Conservation (phyloP, 768 basidiomycete genomes). For the Leccinum barrowsii region DNA sequence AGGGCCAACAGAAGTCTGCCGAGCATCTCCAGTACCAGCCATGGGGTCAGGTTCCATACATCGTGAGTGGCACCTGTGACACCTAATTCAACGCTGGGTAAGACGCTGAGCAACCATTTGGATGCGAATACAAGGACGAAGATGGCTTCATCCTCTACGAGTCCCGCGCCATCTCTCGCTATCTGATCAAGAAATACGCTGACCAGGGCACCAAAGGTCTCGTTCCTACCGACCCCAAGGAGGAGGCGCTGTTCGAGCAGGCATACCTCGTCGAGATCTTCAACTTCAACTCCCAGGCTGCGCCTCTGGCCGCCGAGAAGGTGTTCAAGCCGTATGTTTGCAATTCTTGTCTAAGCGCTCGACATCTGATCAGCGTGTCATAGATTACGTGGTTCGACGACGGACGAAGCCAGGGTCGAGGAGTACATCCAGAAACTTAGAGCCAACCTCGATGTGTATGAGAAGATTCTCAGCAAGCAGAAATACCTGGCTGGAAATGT, state of each 20-base stretch:
- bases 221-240: slow-evolving; percentile 42
- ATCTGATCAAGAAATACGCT: slow-evolving; percentile 53
- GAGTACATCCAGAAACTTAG: slow-evolving; percentile 21
- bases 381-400: neutral
- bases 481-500: slow-evolving; percentile 58
- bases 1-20: slow-evolving; percentile 44
- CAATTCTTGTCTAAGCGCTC: too few species aligned
- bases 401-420: slow-evolving; percentile 20
- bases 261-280: slow-evolving; percentile 44
- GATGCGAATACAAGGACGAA: slow-evolving; percentile 40
- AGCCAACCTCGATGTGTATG: slow-evolving; percentile 47
- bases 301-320: slow-evolving; percentile 43
- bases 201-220: slow-evolving; percentile 45
- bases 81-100: neutral
- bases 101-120: neutral
- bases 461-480: slow-evolving; percentile 50
- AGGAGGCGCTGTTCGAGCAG: slow-evolving; percentile 31
- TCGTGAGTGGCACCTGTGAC: slow-evolving; percentile 24
- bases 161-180: slow-evolving; percentile 58
- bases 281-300: slow-evolving; percentile 46
- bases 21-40: slow-evolving; percentile 51
- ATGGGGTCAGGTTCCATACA: slow-evolving; percentile 50
- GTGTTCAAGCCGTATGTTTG: slow-evolving; percentile 46
- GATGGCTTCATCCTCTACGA: slow-evolving; percentile 64
- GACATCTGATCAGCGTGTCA: neutral